These are phyloP conservation scores for Adansonia gregorii DNA, from an alignment of 441 rosid species.

Conservation along the genomic window DNA sequence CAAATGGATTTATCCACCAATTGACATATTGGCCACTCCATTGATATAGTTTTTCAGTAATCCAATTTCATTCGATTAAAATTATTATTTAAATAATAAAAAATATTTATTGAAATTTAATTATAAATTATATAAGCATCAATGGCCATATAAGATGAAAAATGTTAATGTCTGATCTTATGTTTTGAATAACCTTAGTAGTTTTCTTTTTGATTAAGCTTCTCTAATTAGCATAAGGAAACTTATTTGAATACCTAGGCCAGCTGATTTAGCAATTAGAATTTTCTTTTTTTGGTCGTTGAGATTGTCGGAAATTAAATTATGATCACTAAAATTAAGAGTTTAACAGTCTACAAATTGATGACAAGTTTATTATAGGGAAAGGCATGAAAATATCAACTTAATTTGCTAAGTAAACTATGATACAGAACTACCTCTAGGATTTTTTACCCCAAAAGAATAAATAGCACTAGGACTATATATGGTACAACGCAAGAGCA, in stretches of 20 bases:
- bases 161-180: background rate
- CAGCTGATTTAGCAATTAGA: background rate
- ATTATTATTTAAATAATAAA: no score
- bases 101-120: no score
- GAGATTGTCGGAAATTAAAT: background rate
- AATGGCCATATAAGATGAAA: background rate
- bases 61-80: no score
- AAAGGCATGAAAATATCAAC: background rate
- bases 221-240: no score
- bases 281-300: background rate
- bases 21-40: no score
- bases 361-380: background rate
- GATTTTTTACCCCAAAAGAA: background rate
- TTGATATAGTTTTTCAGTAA: no score
- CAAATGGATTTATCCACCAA: no score
- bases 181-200: background rate
- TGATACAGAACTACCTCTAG: conserved; percentile 30
- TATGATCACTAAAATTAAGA: background rate
- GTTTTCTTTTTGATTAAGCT: no score
- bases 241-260: background rate
- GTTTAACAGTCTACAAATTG: background rate
- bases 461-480: conserved; percentile 16
- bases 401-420: conserved; percentile 4
- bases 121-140: no score
- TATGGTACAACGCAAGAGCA: conserved; percentile 34